phyloP scores from a whole-genome alignment of 257 asterid genomes.

The Hygrophila difformis region DNA sequence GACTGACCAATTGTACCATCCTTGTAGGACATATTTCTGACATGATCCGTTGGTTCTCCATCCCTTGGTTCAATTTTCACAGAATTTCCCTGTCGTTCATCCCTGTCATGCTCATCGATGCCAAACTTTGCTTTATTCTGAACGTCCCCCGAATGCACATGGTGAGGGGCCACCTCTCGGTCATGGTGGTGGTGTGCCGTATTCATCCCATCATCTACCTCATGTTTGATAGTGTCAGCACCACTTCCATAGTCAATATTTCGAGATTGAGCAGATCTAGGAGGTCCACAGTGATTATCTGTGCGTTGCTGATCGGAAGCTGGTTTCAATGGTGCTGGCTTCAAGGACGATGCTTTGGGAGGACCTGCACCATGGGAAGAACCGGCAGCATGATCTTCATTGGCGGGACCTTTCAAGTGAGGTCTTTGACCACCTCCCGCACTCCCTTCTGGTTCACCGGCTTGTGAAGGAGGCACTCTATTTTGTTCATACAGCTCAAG shows the following conservation, averaged over 20 bases:
- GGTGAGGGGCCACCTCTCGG: slow-evolving; percentile 24
- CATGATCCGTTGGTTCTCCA: slow-evolving; percentile 40
- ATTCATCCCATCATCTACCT: slow-evolving; percentile 27
- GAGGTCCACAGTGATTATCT: slow-evolving; percentile 22
- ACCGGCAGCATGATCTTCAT: slow-evolving; percentile 36
- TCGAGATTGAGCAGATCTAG: slow-evolving; percentile 19
- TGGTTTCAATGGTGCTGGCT: slow-evolving; percentile 36
- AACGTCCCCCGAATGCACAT: slow-evolving; percentile 15
- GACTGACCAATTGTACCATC: slow-evolving; percentile 39
- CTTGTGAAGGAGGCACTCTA: slow-evolving; percentile 53
- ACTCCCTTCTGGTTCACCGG: slow-evolving; percentile 65
- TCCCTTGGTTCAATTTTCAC: slow-evolving; percentile 33
- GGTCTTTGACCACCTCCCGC: slow-evolving; percentile 59
- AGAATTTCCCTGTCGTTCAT: slow-evolving; percentile 24
- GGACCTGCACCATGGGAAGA: slow-evolving; percentile 39
- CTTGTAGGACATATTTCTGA: slow-evolving; percentile 27
- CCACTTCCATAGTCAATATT: slow-evolving; percentile 22
- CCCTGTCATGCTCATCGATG: slow-evolving; percentile 22
- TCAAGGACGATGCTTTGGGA: slow-evolving; percentile 35
- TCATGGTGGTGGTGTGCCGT: slow-evolving; percentile 27
- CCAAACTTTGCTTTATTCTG: slow-evolving; percentile 22
- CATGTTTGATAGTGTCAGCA: slow-evolving; percentile 16
- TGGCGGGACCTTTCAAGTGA: slow-evolving; percentile 29
- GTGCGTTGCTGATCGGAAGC: slow-evolving; percentile 19
- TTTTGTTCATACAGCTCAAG: slow-evolving; percentile 76